A percentile compares a stretch with the other conserved stretches of the same genome.
Conservation (phyloP, 2,329 filamentous ascomycete species). For the Onygena corvina region DNA sequence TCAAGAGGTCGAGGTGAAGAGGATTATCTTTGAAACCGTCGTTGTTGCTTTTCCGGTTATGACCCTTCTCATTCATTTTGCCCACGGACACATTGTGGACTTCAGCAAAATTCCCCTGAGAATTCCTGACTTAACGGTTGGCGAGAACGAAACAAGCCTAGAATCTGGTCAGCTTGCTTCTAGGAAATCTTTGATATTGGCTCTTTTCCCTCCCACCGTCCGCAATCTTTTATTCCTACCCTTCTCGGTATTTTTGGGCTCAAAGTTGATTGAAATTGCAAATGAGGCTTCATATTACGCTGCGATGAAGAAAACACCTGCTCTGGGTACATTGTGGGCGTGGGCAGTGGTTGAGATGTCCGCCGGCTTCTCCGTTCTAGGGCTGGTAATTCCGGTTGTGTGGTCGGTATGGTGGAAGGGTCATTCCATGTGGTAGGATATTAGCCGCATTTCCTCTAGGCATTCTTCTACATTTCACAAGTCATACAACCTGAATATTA, state of each 20-base stretch:
- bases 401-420: slow-evolving; percentile 45
- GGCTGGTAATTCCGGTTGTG: slow-evolving; percentile 38
- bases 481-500: background rate
- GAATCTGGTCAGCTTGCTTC: slow-evolving; percentile 10
- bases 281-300: slow-evolving; percentile 72
- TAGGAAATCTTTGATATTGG: slow-evolving; percentile 20
- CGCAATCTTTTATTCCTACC: slow-evolving; percentile 27
- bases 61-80: slow-evolving; percentile 34
- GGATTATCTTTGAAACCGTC: slow-evolving; percentile 27
- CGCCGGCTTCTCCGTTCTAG: slow-evolving; percentile 51
- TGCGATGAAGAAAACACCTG: slow-evolving; percentile 85
- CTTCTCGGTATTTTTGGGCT: slow-evolving; percentile 43
- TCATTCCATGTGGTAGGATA: slow-evolving; percentile 35
- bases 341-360: slow-evolving; percentile 86
- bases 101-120: slow-evolving; percentile 14
- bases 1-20: slow-evolving; percentile 25
- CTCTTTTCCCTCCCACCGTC: slow-evolving; percentile 26
- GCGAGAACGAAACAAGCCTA: slow-evolving; percentile 6
- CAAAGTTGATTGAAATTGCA: slow-evolving; percentile 68
- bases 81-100: slow-evolving; percentile 34
- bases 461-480: background rate
- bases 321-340: slow-evolving; percentile 79
- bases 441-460: background rate
- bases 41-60: slow-evolving; percentile 33
- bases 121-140: background rate